phyloP scores from a whole-genome alignment of 208 protist species.

The Trypanosoma vivax region DNA sequence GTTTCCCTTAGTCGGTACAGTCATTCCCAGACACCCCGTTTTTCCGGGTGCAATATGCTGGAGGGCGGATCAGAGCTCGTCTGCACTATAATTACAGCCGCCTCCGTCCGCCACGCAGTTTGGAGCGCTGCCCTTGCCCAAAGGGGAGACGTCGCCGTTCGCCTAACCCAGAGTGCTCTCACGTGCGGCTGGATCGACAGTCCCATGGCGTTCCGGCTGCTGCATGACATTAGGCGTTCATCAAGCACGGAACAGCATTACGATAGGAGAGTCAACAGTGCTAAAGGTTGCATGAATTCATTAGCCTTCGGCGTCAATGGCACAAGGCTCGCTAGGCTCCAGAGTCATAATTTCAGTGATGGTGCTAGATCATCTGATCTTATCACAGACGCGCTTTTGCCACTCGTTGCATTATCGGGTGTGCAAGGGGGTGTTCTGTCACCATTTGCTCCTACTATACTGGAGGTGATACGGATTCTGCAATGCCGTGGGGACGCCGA shows the following conservation, averaged over 20 bases:
- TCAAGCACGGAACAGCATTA: background rate
- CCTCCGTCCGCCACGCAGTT: slow-evolving; percentile 11
- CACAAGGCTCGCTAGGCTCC: no score
- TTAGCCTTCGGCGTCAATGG: no score
- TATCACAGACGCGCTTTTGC: slow-evolving; percentile 1
- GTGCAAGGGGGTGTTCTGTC: background rate
- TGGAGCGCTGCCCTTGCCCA: slow-evolving; percentile 4
- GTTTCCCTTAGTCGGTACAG: background rate
- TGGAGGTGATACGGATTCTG: slow-evolving; percentile 9
- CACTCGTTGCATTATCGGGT: slow-evolving; percentile 10
- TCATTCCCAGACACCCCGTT: background rate
- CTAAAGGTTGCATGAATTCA: no score
- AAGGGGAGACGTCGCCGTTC: slow-evolving; percentile 1
- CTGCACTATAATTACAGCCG: slow-evolving; percentile 15
- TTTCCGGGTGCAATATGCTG: background rate
- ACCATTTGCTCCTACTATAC: background rate
- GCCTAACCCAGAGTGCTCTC: slow-evolving; percentile 12
- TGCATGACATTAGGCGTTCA: background rate
- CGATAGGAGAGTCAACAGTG: background rate
- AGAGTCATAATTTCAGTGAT: no score
- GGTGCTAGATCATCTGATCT: no score
- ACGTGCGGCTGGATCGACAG: slow-evolving; percentile 16
- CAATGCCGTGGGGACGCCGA: slow-evolving; percentile 8
- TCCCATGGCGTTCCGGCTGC: slow-evolving; percentile 11
- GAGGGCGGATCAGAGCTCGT: background rate